These are phyloP conservation scores for Aspergillus candidus DNA, from an alignment of 2,329 filamentous ascomycete species.

Conservation along the genomic window DNA sequence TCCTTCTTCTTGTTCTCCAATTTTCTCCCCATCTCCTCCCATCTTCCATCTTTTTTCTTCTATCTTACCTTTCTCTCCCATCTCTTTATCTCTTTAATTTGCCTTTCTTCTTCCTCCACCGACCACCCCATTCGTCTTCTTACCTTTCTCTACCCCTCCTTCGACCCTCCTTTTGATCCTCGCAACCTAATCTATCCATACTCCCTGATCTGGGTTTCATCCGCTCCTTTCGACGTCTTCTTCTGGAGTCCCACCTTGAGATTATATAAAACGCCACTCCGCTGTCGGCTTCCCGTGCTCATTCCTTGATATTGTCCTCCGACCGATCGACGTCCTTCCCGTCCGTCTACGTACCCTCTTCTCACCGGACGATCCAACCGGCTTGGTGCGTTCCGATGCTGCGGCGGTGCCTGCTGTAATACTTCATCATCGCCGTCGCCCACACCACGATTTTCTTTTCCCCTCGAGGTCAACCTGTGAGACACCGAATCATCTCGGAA, in stretches of 20 bases:
- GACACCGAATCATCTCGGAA: slow-evolving; percentile 14
- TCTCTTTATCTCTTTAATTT: slow-evolving; percentile 7
- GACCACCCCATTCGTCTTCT: slow-evolving; percentile 3
- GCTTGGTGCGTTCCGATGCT: too few species aligned
- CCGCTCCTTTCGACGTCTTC: too few species aligned
- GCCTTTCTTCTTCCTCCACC: slow-evolving; percentile 6
- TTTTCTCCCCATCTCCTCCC: slow-evolving; percentile 5
- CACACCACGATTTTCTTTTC: slow-evolving; percentile 20
- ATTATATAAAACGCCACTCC: too few species aligned
- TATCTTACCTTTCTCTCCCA: slow-evolving; percentile 5
- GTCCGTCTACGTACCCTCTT: too few species aligned
- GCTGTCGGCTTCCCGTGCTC: too few species aligned
- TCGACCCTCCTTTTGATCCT: neutral
- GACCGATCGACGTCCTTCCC: too few species aligned
- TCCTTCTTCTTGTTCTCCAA: neutral
- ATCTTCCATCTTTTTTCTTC: slow-evolving; percentile 8
- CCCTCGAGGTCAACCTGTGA: slow-evolving; percentile 9
- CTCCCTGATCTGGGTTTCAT: neutral
- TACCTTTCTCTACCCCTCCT: slow-evolving; percentile 2
- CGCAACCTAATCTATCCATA: slow-evolving; percentile 7
- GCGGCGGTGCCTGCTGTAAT: slow-evolving; percentile 1
- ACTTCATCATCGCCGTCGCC: slow-evolving; percentile 19
- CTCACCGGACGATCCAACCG: too few species aligned
- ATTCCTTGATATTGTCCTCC: too few species aligned
- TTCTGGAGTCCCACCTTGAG: too few species aligned